phyloP scores from a whole-genome alignment of 1,284 basidiomycete species.

The Caloboletus firmus region DNA sequence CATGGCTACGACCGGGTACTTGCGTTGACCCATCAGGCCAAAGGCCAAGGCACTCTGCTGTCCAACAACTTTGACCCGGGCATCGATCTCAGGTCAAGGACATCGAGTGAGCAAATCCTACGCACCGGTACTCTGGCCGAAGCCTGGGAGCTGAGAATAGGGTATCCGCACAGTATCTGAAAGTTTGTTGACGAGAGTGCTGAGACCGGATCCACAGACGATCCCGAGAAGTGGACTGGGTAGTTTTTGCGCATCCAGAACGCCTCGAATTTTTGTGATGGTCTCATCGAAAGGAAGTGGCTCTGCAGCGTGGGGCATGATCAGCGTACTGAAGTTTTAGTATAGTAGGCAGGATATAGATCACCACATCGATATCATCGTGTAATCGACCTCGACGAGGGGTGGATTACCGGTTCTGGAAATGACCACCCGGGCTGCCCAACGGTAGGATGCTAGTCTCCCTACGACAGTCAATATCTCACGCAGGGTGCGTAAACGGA shows the following conservation, averaged over 20 bases:
- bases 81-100: neutral
- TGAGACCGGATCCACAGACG: slow-evolving; percentile 76
- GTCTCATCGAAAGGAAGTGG: slow-evolving; percentile 40
- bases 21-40: slow-evolving; percentile 62
- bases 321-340: neutral
- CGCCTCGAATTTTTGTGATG: slow-evolving; percentile 37
- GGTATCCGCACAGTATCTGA: slow-evolving; percentile 56
- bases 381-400: too few relatives aligned
- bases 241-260: slow-evolving; percentile 44
- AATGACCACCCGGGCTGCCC: too few relatives aligned
- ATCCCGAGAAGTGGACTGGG: slow-evolving; percentile 66
- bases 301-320: slow-evolving; percentile 17
- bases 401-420: too few relatives aligned
- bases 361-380: too few relatives aligned
- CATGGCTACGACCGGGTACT: slow-evolving; percentile 79
- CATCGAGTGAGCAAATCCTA: neutral
- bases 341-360: neutral
- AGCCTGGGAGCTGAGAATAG: slow-evolving; percentile 64
- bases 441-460: too few relatives aligned
- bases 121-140: slow-evolving; percentile 72
- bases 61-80: slow-evolving; percentile 53
- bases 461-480: too few relatives aligned
- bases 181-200: slow-evolving; percentile 60
- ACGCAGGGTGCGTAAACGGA: too few relatives aligned
- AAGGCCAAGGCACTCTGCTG: slow-evolving; percentile 79